phyloP scores from a whole-genome alignment of 2,329 filamentous ascomycete species.

The Aureobasidium sp. region DNA sequence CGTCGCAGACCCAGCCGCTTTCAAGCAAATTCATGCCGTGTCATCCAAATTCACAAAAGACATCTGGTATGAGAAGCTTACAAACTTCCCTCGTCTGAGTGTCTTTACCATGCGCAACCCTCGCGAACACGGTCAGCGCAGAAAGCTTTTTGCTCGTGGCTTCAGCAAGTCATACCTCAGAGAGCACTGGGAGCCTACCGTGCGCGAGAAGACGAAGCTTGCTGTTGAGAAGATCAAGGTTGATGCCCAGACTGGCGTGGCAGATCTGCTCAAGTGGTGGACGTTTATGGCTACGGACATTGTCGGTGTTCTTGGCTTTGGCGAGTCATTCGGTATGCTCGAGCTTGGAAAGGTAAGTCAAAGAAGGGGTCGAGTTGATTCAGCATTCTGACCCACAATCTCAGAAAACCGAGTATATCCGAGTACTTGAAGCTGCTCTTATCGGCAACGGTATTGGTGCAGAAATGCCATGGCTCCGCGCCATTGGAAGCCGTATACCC shows the following conservation, averaged over 20 bases:
- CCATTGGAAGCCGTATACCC: conserved; percentile 18
- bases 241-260: conserved; percentile 24
- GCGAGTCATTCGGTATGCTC: conserved; percentile 32
- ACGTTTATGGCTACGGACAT: conserved; percentile 32
- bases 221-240: conserved; percentile 27
- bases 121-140: conserved; percentile 25
- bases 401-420: conserved; percentile 23
- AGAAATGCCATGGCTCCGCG: conserved; percentile 24
- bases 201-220: conserved; percentile 26
- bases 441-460: conserved; percentile 25
- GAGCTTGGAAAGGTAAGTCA: conserved; percentile 27
- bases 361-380: too few relatives aligned
- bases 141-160: conserved; percentile 28
- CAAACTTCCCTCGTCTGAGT: conserved; percentile 20
- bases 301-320: conserved; percentile 30
- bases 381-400: neutral
- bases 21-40: conserved; percentile 28
- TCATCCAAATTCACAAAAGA: conserved; percentile 24
- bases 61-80: conserved; percentile 25
- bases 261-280: conserved; percentile 32
- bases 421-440: conserved; percentile 24
- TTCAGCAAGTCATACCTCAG: conserved; percentile 29
- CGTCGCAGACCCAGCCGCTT: conserved; percentile 24
- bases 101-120: conserved; percentile 33
- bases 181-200: conserved; percentile 27